Base-by-base conservation (phyloP, 768 basidiomycete genomes). In the Artomyces pyxidatus region DNA sequence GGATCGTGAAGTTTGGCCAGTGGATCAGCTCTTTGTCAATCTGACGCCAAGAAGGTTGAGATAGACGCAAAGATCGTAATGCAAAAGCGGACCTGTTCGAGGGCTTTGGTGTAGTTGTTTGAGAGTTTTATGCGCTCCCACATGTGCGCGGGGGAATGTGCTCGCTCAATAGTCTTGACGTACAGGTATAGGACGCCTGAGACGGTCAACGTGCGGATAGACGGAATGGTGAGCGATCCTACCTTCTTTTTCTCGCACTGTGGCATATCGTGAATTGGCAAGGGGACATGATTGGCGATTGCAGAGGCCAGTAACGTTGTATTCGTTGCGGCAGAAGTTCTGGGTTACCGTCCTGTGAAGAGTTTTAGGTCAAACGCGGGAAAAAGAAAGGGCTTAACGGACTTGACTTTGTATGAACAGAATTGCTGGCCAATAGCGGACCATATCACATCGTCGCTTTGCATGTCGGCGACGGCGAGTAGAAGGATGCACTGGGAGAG, bases 371-470 rank as follows among this genome's bases (percentile, higher is more conserved):
- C 17, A 25, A 27, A 27, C 16, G 43, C 23, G 35, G 8, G 25
- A 45, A 12, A 23, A 16, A 26, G 22, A 35, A 19, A 21, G 14
- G 8, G n/a, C n/a, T 4, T 25, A 9, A 73, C 89, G 64, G 59
- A 94, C 95, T 95, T 98, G 75, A 99, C 94, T 87, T 97, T 98
- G 69, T 95, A 99, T 0, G 95, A 96, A 73, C 96, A 99, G 67
- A 97, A 97, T 60, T 92, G 90, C 49, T 80, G 77, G 68, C 90
- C 91, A 63, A 94, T 92, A 26, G 93, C 88, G 17, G 83, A 88
- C 95, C 95, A 99, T 56, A 99, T 97, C 56, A 97, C 88, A 69
- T 98, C 95, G 87, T 99, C 95, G 68, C 84, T 86, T 65, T 90
- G 88, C 86, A 90, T 90, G n/a, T n/a, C n/a, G n/a, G n/a, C n/a